Percentiles rank a stretch among this genome's conserved stretches.
phyloP scores from a whole-genome alignment of 73 alveolate species.

The Paramecium primaurelia region DNA sequence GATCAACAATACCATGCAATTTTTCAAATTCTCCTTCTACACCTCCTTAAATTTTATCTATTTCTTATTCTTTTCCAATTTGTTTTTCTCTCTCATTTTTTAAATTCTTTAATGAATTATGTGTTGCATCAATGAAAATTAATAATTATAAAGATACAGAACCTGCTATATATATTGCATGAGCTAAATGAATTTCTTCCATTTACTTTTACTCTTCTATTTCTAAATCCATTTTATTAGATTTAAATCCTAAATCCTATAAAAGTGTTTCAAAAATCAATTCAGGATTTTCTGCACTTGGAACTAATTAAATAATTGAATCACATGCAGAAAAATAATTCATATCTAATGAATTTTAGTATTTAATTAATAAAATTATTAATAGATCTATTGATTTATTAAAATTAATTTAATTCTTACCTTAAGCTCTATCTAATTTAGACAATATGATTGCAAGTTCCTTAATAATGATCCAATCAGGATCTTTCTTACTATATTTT shows the following conservation, averaged over 20 bases:
- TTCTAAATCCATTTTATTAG: background rate
- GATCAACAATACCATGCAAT: background rate
- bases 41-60: slow-evolving; percentile 54
- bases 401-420: background rate
- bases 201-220: background rate
- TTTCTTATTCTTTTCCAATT: slow-evolving; percentile 42
- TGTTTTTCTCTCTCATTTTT: slow-evolving; percentile 49
- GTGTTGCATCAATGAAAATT: slow-evolving; percentile 30
- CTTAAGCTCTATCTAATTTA: background rate
- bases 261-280: background rate
- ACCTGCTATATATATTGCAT: slow-evolving; percentile 31
- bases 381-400: background rate
- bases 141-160: slow-evolving; percentile 13
- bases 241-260: background rate
- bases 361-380: background rate
- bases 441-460: background rate
- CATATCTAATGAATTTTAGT: background rate
- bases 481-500: background rate
- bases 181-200: background rate
- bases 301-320: background rate
- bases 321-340: slow-evolving; percentile 13
- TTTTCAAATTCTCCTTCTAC: slow-evolving; percentile 59
- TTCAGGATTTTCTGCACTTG: slow-evolving; percentile 2
- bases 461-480: background rate
- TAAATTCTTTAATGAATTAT: slow-evolving; percentile 16